Evolutionary conservation across 1,284 basidiomycete genomes (phyloP), one percentile per base, ranked within the genome.

Genomic region (Boletus sp.): DNA sequence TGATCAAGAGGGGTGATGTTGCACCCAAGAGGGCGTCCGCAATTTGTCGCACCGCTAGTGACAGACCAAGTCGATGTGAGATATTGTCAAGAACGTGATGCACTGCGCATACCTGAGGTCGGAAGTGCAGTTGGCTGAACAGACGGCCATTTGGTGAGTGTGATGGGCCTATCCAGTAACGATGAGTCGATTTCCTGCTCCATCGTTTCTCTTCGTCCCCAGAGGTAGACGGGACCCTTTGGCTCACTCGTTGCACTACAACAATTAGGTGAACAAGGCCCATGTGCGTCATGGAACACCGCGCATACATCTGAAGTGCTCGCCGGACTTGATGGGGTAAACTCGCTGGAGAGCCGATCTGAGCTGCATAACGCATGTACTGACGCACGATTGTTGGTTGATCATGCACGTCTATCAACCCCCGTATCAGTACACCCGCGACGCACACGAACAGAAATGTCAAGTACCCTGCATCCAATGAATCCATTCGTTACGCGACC

Each of bases 401-500:
- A 68, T 89, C 87, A 24, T 81, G 83, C n/a, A 84, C 77, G 72
- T 88, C 86, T 87, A 60, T 33, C 7, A 33, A 42, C 4, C 12
- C 13, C 22, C 12, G 39, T n/a, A 44, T 67, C 18, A 67, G 44
- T 2, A 9, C 33, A 9, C 16, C 24, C 11, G 3, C 16, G 3
- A 13, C 8, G 8, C 11, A 22, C 13, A 37, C 12, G 7, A 20
- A 37, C 13, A 13, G 41, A 31, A 37, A 15, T 8, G 9, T 13
- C 42, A 51, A 61, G 35, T 57, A 83, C 86, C 86, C 77, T 89
- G 87, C 7, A 84, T 61, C 81, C 84, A 87, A 77, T 87, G 84
- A 44, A 88, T 87, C 80, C 83, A 89, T 67, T 89, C 88, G 65
- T 88, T 90, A 68, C 87, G 77, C 1, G 78, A 78, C 0, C 88